These are phyloP conservation scores for Didymella pinodella DNA, from an alignment of 2,329 filamentous ascomycete species.

Conservation along the genomic window DNA sequence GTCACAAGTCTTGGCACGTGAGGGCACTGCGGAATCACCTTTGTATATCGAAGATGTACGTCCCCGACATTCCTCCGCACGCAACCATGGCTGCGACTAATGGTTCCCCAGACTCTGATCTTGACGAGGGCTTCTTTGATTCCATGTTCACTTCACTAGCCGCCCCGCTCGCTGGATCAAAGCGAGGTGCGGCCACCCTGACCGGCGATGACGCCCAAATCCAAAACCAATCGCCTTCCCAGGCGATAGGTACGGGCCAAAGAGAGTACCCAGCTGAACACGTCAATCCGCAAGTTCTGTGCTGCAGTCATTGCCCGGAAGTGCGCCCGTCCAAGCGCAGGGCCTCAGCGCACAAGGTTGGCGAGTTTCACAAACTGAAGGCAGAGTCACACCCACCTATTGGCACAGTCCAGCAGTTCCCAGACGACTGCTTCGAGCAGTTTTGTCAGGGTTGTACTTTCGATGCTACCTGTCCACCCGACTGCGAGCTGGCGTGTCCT, in stretches of 20 bases:
- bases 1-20: conserved; percentile 23
- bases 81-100: conserved; percentile 40
- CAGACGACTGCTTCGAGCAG: conserved; percentile 45
- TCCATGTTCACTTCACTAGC: conserved; percentile 39
- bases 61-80: conserved; percentile 22
- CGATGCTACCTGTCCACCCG: conserved; percentile 38
- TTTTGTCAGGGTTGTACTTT: conserved; percentile 49
- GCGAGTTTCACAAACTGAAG: conserved; percentile 39
- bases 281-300: conserved; percentile 37
- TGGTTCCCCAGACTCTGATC: conserved; percentile 37
- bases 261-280: conserved; percentile 36
- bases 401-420: conserved; percentile 42
- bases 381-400: conserved; percentile 26
- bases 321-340: conserved; percentile 45
- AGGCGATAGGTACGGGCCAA: conserved; percentile 23
- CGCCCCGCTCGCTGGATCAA: conserved; percentile 42
- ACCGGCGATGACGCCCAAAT: conserved; percentile 28
- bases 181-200: conserved; percentile 40
- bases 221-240: conserved; percentile 23
- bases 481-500: conserved; percentile 37
- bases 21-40: conserved; percentile 21
- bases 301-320: conserved; percentile 42
- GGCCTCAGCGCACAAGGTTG: conserved; percentile 42
- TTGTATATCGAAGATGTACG: conserved; percentile 18
- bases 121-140: conserved; percentile 38